Evolutionary conservation across 805 yeast genomes (phyloP), one percentile per base, ranked within the genome.

Genomic region (Candida maris): DNA sequence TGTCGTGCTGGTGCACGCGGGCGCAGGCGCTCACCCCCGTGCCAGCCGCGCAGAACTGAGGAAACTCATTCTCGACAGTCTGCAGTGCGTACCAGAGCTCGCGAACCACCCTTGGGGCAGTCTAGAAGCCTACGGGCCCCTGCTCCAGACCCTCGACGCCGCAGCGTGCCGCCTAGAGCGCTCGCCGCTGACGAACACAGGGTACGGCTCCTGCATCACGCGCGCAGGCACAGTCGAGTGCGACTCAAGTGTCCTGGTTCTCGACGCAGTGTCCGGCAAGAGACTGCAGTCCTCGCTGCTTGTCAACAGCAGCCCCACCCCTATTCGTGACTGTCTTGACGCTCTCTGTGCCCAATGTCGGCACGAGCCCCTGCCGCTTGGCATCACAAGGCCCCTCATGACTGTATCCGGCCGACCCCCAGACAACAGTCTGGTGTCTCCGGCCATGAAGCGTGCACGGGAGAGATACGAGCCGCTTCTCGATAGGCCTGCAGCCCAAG

Each of bases 21-120:
- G 80, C 1, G 80, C 80, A 3, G 80, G 80, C 1, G 57, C 50
- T 22, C 78, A 73, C 27, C 27, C 41, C 1, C 15, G 7, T 16
- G 27, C 22, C 19, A 13, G 10, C 34, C 21, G 31, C 27, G 4
- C n/a, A 26, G 7, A 26, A 5, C 26, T 37, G 6, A 26, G 33
- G 7, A 31, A 19, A 15, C 37, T 47, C 14, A 23, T 25, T 13
- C n/a, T n/a, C n/a, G n/a, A n/a, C n/a, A n/a, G n/a, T n/a, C n/a
- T n/a, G n/a, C n/a, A n/a, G n/a, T n/a, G n/a, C n/a, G n/a, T n/a
- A n/a, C n/a, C n/a, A n/a, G n/a, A n/a, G n/a, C n/a, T n/a, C n/a
- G n/a, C n/a, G n/a, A n/a, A n/a, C n/a, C n/a, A n/a, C n/a, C n/a
- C n/a, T n/a, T n/a, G n/a, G n/a, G n/a, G n/a, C n/a, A n/a, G n/a